Conservation (phyloP, 1,284 basidiomycete genomes). For the Puccinia polysora region DNA sequence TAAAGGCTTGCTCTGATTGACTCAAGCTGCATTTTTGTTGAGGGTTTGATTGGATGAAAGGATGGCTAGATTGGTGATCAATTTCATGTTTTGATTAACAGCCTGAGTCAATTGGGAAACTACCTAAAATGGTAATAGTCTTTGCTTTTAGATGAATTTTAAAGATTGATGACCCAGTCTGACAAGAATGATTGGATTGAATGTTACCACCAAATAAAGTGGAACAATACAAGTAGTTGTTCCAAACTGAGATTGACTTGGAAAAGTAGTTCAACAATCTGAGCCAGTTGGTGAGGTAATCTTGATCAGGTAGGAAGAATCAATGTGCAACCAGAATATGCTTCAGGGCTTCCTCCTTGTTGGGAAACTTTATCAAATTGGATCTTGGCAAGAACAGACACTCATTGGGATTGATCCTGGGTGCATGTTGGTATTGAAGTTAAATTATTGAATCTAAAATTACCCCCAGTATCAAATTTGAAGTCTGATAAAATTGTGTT, state of each 20-base stretch:
- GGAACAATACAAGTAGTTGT: conserved; percentile 81
- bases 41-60: too few relatives aligned
- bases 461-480: conserved; percentile 60
- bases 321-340: conserved; percentile 87
- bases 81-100: conserved; percentile 28
- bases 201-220: conserved; percentile 57
- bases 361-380: background rate
- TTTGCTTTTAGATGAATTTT: conserved; percentile 81
- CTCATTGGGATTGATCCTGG: conserved; percentile 51
- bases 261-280: conserved; percentile 83
- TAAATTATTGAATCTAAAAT: conserved; percentile 65
- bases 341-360: conserved; percentile 55
- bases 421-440: conserved; percentile 59
- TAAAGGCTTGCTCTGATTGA: too few relatives aligned
- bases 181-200: conserved; percentile 51
- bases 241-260: conserved; percentile 87
- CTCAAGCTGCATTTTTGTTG: too few relatives aligned
- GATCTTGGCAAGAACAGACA: conserved; percentile 77
- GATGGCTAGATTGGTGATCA: conserved; percentile 28
- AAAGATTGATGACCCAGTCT: conserved; percentile 87
- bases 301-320: conserved; percentile 92
- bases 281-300: conserved; percentile 75
- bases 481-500: too few relatives aligned
- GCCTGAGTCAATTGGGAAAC: conserved; percentile 18
- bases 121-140: conserved; percentile 56